Evolutionary conservation across 2,329 filamentous ascomycete genomes (phyloP).

Genomic region (Rutstroemia sp.): DNA sequence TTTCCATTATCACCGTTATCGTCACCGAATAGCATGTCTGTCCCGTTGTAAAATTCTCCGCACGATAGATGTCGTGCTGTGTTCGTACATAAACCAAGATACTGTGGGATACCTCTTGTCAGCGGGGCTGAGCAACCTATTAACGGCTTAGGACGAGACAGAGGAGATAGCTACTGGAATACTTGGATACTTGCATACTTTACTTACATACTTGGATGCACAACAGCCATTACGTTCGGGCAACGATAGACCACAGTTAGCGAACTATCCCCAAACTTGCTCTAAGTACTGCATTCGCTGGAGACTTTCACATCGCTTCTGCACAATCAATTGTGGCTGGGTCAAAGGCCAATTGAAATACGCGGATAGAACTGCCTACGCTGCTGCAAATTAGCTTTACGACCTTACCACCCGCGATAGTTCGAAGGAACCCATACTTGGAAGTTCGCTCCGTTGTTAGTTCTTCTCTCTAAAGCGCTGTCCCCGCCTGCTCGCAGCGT

Average conservation of each 20-base stretch:
- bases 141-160: background rate
- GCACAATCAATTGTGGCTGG: slow-evolving; percentile 1
- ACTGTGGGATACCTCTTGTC: background rate
- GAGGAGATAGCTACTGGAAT: background rate
- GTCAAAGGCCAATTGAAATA: background rate
- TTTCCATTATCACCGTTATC: background rate
- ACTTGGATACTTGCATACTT: background rate
- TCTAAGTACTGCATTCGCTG: too few relatives aligned
- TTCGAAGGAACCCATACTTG: slow-evolving; percentile 3
- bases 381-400: too few relatives aligned
- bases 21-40: background rate
- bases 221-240: too few relatives aligned
- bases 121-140: background rate
- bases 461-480: background rate
- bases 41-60: background rate
- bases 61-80: background rate
- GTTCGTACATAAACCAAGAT: background rate
- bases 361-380: too few relatives aligned
- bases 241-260: too few relatives aligned
- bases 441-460: background rate
- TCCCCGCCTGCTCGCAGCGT: background rate
- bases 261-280: too few relatives aligned
- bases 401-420: background rate
- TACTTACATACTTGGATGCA: too few relatives aligned
- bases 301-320: too few relatives aligned